Base-by-base conservation (phyloP, 306 rosid genomes). In the Dalbergia oliveri region DNA sequence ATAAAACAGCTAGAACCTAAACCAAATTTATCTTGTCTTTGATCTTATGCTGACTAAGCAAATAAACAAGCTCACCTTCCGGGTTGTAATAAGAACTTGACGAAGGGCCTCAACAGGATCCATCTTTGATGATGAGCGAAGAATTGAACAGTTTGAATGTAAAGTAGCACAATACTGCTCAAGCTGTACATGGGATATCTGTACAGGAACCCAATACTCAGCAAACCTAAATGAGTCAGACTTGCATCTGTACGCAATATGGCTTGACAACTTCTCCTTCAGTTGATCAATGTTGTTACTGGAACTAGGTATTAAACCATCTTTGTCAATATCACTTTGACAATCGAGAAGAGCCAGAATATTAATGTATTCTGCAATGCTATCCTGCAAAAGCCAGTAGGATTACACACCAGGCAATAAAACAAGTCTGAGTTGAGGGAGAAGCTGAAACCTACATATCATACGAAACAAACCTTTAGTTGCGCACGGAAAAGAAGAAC, bases 151-250 rank as follows among this genome's bases (percentile, higher is more conserved):
- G 64, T 93, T 91, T 44, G 87, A 84, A 77, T 91, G 90, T 74
- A 95, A 81, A 86, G 87, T 66, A 68, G 81, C 85, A 86, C 99
- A 95, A 82, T 95, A 95, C 85, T 84, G 88, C 91, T 95, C 99
- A 76, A 93, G 93, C 88, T 95, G 99, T 82, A 87, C 87, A 80
- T 88, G 74, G 15, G 99, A 89, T 47, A 93, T 70, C 77, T 75
- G 90, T 66, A 84, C 95, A 71, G 98, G 99, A 88, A 93, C 91
- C 98, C 97, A 95, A 78, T 93, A 93, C 92, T 95, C 99, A 56
- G 78, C 86, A 86, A 91, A 91, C 73, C 86, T 86, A 72, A 79
- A 78, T 77, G 87, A 80, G 79, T 85, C 92, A 21, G 84, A 71
- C 74, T 85, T 83, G 89, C 86, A 84, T 66, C 65, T 73, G 73